These are phyloP conservation scores for Nowakowskiella sp. DNA, from an alignment of 192 early-diverging fungal genomes.

Conservation along the genomic window DNA sequence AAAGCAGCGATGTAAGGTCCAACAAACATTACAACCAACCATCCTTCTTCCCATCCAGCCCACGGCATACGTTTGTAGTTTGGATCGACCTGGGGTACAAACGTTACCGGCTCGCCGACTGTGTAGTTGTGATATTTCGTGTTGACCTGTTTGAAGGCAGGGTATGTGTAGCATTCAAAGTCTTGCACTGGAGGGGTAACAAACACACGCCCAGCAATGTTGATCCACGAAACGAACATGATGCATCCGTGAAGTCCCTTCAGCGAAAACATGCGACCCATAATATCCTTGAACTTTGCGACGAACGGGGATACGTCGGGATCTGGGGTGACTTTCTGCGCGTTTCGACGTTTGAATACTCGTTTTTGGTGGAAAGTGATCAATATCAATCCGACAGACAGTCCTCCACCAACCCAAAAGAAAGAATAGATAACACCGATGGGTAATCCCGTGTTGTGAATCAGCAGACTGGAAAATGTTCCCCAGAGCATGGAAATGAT, in stretches of 20 bases:
- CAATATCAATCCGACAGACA: slow-evolving; percentile 25
- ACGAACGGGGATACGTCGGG: background rate
- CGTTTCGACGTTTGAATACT: slow-evolving; percentile 12
- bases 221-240: slow-evolving; percentile 35
- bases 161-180: slow-evolving; percentile 30
- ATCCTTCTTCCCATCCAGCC: slow-evolving; percentile 18
- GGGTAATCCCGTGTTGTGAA: slow-evolving; percentile 35
- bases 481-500: slow-evolving; percentile 30
- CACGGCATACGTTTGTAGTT: slow-evolving; percentile 23
- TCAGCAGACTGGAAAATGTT: slow-evolving; percentile 21
- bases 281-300: background rate
- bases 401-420: slow-evolving; percentile 20
- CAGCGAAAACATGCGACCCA: slow-evolving; percentile 16
- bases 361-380: slow-evolving; percentile 25
- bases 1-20: background rate
- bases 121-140: slow-evolving; percentile 15
- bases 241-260: slow-evolving; percentile 31
- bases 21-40: slow-evolving; percentile 4
- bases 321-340: background rate
- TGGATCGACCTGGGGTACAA: slow-evolving; percentile 18
- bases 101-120: background rate
- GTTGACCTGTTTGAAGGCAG: slow-evolving; percentile 24
- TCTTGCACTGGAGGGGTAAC: slow-evolving; percentile 20
- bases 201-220: slow-evolving; percentile 28
- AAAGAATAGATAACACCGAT: slow-evolving; percentile 28